phyloP scores from a whole-genome alignment of 2,329 filamentous ascomycete genomes.

The Colletotrichum filicis region DNA sequence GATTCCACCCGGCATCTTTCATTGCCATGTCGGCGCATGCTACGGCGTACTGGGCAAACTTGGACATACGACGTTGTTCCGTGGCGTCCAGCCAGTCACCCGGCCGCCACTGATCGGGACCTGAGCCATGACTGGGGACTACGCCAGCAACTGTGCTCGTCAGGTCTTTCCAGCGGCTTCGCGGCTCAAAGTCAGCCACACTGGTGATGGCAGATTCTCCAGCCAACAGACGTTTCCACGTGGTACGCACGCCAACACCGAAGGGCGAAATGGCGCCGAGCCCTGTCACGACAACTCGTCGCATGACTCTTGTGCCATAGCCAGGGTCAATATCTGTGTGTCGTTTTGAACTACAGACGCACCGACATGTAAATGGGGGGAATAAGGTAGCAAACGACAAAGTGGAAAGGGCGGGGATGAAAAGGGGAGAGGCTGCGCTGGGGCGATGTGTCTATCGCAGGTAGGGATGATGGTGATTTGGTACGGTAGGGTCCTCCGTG shows the following conservation, averaged over 20 bases:
- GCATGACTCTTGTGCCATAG: slow-evolving; percentile 61
- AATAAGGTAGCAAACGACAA: background rate
- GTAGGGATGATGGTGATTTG: background rate
- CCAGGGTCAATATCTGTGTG: slow-evolving; percentile 35
- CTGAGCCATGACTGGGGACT: slow-evolving; percentile 66
- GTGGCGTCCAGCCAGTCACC: slow-evolving; percentile 64
- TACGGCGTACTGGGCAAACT: slow-evolving; percentile 91
- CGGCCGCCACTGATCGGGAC: slow-evolving; percentile 58
- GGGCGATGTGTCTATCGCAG: background rate
- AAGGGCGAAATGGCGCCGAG: slow-evolving; percentile 86
- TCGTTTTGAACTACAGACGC: slow-evolving; percentile 3
- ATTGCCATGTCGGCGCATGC: slow-evolving; percentile 89
- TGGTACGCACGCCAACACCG: slow-evolving; percentile 79
- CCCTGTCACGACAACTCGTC: slow-evolving; percentile 86
- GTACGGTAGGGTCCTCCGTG: background rate
- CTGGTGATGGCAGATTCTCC: slow-evolving; percentile 85
- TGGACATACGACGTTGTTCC: slow-evolving; percentile 83
- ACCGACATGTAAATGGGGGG: slow-evolving; percentile 12
- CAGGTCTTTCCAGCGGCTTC: slow-evolving; percentile 72
- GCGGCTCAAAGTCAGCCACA: slow-evolving; percentile 69
- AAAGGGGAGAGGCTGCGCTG: background rate
- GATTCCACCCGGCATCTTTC: slow-evolving; percentile 81
- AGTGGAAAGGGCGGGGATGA: background rate
- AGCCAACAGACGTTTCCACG: slow-evolving; percentile 84
- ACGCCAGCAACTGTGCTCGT: slow-evolving; percentile 88